Evolutionary conservation across 306 rosid species (phyloP), one percentile per base, ranked within the genome.

Genomic region (Casuarina glauca): DNA sequence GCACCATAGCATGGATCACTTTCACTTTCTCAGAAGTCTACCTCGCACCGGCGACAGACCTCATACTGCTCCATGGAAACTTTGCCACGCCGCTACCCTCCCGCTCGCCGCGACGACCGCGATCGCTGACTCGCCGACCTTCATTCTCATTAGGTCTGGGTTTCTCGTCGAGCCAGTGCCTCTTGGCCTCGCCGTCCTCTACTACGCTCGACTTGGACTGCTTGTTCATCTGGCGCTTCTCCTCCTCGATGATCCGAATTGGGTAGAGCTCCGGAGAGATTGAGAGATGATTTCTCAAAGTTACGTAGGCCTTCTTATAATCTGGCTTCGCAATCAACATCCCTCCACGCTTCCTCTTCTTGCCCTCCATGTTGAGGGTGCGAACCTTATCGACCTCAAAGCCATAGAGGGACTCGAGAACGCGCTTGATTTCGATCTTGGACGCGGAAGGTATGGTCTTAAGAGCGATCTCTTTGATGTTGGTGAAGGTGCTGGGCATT

Each of bases 241-340:
- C 88, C 69, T 88, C 85, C 68, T 84, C 86, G 60, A 87, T 73
- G 1, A 83, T 20, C n/a, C 86, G 82, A 54, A 86, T 81, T 0
- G 90, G 97, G 42, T 54, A 87, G 41, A 91, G 73, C 73, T 76
- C 84, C 10, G 80, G 84, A 5, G 91, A 74, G 75, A 86, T 55
- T 1, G 97, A 86, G 67, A 89, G 83, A 1, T 97, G 91, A 6
- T 50, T 83, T 77, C 69, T 82, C 54, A 92, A 93, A 39, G 97
- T 92, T 32, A 92, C 87, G 61, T 95, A 95, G 60, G 96, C 97
- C 84, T 95, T 95, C 79, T 95, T 95, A 84, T 92, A 95, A 68
- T 91, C 89, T 0, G 98, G 98, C 43, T 86, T 89, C 2, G 95
- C 90, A 36, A 89, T 38, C 70, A 89, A 69, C 1, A 80, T 57